Base-by-base conservation (phyloP, 2,329 filamentous ascomycete species). In the Seiridium cupressi region DNA sequence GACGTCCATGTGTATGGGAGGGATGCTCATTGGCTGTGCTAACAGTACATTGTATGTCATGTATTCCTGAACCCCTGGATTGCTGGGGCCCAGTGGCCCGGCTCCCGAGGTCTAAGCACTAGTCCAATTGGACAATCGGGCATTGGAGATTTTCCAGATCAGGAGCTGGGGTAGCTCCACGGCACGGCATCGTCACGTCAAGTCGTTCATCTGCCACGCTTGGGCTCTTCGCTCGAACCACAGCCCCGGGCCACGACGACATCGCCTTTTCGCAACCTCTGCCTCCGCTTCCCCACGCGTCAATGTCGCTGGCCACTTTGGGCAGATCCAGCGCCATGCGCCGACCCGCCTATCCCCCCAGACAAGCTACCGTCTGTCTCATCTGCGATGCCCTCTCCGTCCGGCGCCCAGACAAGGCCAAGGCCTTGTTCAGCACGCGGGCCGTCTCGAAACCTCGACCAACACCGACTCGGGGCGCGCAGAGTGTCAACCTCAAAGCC, bases 361-460 rank as follows among this genome's bases (percentile, higher is more conserved):
- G 32, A 40, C 49, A 48, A 36, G 34, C 34, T 48, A 26, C 36
- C 44, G 49, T 72, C 26, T 72, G 70, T 55, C 69, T 70, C 46
- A 67, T 72, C 31, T 74, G 75, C 66, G 70, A 72, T 57, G 67
- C 71, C 44, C 65, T 71, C 51, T 63, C 65, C 6, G 51, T 64
- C 34, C 67, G 65, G 44, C 64, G 61, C 38, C 63, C 66, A 57
- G 54, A 63, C 58, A 59, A 63, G 13, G 61, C 65, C 32, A 65
- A 61, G 38, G 60, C 66, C 1, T 5, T 61, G 40, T 57, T 63
- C 35, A 58, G 49, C 68, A 75, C 53, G 75, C 80, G 57, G 66
- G 75, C 56, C 62, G 49, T 60, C 56, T 61, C 72, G 61, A 63
- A 62, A 48, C 44, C 62, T 59, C 61, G 60, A 47, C 61, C 48